Evolutionary conservation across 192 early-diverging fungal genomes (phyloP), one percentile per base, ranked within the genome.

Genomic region (Lunasporangiospora selenospora): DNA sequence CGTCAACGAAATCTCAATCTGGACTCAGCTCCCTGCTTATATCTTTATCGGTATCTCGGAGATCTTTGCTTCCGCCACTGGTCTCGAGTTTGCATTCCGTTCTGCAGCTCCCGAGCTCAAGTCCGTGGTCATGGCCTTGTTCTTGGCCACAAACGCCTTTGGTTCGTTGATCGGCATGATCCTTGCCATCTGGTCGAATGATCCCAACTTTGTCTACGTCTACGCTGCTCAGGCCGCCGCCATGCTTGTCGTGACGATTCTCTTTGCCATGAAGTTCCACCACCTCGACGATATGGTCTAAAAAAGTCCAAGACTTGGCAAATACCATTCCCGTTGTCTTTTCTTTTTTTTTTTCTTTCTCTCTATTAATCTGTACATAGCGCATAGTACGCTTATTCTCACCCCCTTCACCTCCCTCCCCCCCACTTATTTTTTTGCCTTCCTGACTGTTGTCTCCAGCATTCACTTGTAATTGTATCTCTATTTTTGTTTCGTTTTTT

Each of bases 1-100:
- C 13, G 62, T 81, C 67, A 87, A 87, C 69, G 21, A 85, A 39
- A 77, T 87, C 30, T 77, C 78, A 2, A 82, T 84, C 15, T 81
- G 67, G 37, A 81, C 81, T 23, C 86, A 88, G 53, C 44, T 84
- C 16, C 86, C 86, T 3, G 79, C 75, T 13, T 88, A 88, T 47
- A 67, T 84, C 3, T 65, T 88, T 24, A 75, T 88, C 39, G 84
- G 82, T 31, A 75, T 84, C 36, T 67, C 84, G 6, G 87, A 88
- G 76, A 82, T 88, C 50, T 82, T 88, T 44, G 75, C 84, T 0
- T 88, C 87, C 9, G 77, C 84, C 41, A 86, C 87, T 7, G 87
- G 87, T 21, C 80, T 88, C 36, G 87, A 88, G 80, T 88, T 82
- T 50, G 84, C 87, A 3, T 88, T 80, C 80, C 80, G 75, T 43